These are phyloP conservation scores for Beauveria sp. DNA, from an alignment of 2,329 filamentous ascomycete species.

Conservation along the genomic window DNA sequence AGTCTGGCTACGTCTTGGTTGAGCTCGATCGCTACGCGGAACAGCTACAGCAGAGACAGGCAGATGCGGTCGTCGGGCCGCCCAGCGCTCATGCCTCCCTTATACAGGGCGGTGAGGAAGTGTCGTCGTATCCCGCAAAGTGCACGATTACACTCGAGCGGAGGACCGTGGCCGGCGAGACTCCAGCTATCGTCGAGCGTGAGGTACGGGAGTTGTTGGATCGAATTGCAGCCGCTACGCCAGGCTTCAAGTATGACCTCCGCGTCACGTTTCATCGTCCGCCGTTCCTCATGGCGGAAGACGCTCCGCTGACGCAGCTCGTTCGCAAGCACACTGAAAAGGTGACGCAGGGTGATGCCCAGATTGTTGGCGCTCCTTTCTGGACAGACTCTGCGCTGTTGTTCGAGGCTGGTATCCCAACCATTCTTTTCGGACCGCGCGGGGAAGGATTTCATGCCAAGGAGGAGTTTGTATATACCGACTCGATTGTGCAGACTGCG, in stretches of 20 bases:
- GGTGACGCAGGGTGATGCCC: constrained; percentile 20
- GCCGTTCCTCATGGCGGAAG: constrained; percentile 29
- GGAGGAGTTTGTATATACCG: constrained; percentile 40
- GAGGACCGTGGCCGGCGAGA: constrained; percentile 39
- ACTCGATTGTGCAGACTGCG: constrained; percentile 31
- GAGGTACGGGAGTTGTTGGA: constrained; percentile 33
- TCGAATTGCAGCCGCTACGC: constrained; percentile 22
- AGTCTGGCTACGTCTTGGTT: constrained; percentile 38
- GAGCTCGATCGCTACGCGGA: constrained; percentile 35
- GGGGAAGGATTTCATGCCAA: constrained; percentile 43
- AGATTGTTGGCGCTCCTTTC: constrained; percentile 26
- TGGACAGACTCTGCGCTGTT: constrained; percentile 47
- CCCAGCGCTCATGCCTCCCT: constrained; percentile 39
- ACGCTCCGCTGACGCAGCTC: constrained; percentile 33
- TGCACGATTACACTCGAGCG: constrained; percentile 42
- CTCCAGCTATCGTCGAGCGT: constrained; percentile 24
- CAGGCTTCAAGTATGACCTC: constrained; percentile 33
- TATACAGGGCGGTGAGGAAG: constrained; percentile 43
- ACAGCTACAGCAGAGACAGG: constrained; percentile 21
- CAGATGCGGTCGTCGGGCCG: constrained; percentile 27
- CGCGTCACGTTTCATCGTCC: constrained; percentile 34
- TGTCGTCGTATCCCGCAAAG: constrained; percentile 41
- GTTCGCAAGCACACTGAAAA: constrained; percentile 21
- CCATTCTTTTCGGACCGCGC: constrained; percentile 38
- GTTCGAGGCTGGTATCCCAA: constrained; percentile 34